A percentile compares a stretch with the other conserved stretches of the same genome.
Conservation (phyloP, 371 early-diverging fungal species). For the Mortierella sp. region DNA sequence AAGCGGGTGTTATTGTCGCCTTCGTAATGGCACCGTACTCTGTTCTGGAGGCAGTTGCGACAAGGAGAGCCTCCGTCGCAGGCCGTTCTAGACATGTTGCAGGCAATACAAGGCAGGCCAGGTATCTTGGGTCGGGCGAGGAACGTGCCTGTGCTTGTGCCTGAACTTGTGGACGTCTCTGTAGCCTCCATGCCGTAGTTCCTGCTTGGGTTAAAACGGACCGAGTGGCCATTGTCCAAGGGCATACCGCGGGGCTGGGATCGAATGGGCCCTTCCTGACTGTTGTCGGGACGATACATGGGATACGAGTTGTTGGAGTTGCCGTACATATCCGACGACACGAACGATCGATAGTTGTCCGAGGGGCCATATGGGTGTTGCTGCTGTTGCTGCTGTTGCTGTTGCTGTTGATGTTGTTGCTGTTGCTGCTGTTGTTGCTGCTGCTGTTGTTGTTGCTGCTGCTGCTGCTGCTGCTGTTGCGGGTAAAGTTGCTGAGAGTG, state of each 20-base stretch:
- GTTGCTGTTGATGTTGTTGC: not conserved
- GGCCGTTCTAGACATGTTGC: slow-evolving; percentile 33
- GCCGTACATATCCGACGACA: slow-evolving; percentile 17
- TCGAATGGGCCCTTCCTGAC: slow-evolving; percentile 38
- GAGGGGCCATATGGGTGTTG: slow-evolving; percentile 15
- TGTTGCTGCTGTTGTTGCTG: not conserved
- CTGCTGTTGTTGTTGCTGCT: slow-evolving; percentile 7
- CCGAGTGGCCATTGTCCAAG: slow-evolving; percentile 30
- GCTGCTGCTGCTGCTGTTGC: not conserved
- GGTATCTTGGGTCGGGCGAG: slow-evolving; percentile 35
- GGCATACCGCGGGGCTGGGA: slow-evolving; percentile 44
- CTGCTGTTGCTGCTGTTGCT: slow-evolving; percentile 1
- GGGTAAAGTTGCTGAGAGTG: slow-evolving; percentile 5
- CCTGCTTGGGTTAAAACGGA: slow-evolving; percentile 45
- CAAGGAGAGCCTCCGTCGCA: slow-evolving; percentile 56
- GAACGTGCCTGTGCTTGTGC: slow-evolving; percentile 27
- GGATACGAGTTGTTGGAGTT: slow-evolving; percentile 6
- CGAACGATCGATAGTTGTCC: slow-evolving; percentile 23
- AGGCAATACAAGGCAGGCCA: slow-evolving; percentile 49
- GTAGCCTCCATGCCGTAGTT: slow-evolving; percentile 18
- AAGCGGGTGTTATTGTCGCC: slow-evolving; percentile 51
- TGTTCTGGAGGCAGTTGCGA: slow-evolving; percentile 21
- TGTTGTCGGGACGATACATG: slow-evolving; percentile 17
- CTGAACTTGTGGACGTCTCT: slow-evolving; percentile 10
- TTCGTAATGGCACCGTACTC: slow-evolving; percentile 45